A percentile compares a stretch with the other conserved stretches of the same genome.
These are phyloP conservation scores for Abrus precatorius DNA, from an alignment of 306 rosid genomes.

Conservation along the genomic window DNA sequence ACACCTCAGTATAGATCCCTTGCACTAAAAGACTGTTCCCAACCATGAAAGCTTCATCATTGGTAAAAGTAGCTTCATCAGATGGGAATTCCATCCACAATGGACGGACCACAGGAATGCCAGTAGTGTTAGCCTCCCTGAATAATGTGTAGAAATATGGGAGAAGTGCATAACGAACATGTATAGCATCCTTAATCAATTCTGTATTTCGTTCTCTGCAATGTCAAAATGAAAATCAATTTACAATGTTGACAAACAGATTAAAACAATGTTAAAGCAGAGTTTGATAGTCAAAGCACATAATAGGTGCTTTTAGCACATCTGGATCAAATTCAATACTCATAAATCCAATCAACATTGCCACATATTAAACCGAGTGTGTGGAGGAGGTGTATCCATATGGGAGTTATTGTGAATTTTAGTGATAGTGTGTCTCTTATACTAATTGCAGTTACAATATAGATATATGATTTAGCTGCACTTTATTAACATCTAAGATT, in stretches of 20 bases:
- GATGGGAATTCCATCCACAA: slow-evolving; percentile 99
- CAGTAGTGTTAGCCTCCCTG: slow-evolving; percentile 89
- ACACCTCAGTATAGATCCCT: slow-evolving; percentile 92
- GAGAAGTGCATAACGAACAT: slow-evolving; percentile 80
- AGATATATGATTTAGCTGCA: slow-evolving; percentile 19
- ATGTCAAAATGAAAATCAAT: slow-evolving; percentile 45
- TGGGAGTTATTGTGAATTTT: slow-evolving; percentile 20
- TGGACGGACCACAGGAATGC: slow-evolving; percentile 90
- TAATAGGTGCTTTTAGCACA: slow-evolving; percentile 29
- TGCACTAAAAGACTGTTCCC: slow-evolving; percentile 94
- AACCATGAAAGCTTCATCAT: slow-evolving; percentile 97
- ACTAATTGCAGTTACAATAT: slow-evolving; percentile 18
- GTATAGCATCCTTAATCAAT: slow-evolving; percentile 87
- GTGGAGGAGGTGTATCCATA: slow-evolving; percentile 2
- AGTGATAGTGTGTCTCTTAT: not conserved
- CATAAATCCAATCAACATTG: slow-evolving; percentile 4
- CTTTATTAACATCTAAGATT: slow-evolving; percentile 34
- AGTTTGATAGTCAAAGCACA: slow-evolving; percentile 25
- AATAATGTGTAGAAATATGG: slow-evolving; percentile 93
- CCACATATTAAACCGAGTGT: not conserved
- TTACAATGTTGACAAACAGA: slow-evolving; percentile 34
- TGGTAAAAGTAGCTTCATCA: slow-evolving; percentile 89
- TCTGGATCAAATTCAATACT: slow-evolving; percentile 3
- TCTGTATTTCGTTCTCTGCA: slow-evolving; percentile 84
- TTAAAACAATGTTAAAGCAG: slow-evolving; percentile 13